Evolutionary conservation across 2,329 filamentous ascomycete genomes (phyloP).

Genomic region (Nothopassalora personata): DNA sequence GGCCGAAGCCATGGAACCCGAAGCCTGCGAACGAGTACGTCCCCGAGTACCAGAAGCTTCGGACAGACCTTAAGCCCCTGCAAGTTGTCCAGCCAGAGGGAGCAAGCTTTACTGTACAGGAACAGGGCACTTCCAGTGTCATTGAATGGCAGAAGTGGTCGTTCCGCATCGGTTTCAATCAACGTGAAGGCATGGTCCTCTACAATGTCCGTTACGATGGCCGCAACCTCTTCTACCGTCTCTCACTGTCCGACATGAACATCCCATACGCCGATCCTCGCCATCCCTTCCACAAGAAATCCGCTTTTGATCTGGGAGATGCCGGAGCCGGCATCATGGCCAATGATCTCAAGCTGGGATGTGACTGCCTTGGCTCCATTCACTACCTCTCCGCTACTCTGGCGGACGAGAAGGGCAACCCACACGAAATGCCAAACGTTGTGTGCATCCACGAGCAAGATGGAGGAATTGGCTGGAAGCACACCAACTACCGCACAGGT

Average conservation of each 20-base stretch:
- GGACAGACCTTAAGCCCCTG: slow-evolving; percentile 57
- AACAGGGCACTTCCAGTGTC: slow-evolving; percentile 48
- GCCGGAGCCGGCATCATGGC: slow-evolving; percentile 61
- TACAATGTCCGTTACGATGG: slow-evolving; percentile 53
- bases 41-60: slow-evolving; percentile 46
- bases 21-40: slow-evolving; percentile 61
- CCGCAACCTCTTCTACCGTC: slow-evolving; percentile 61
- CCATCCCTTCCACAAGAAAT: slow-evolving; percentile 63
- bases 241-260: slow-evolving; percentile 64
- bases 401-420: slow-evolving; percentile 52
- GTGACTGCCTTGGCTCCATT: slow-evolving; percentile 65
- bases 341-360: slow-evolving; percentile 64
- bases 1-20: slow-evolving; percentile 52
- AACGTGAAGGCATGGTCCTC: slow-evolving; percentile 61
- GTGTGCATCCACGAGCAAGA: slow-evolving; percentile 69
- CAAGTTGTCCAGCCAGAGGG: slow-evolving; percentile 68
- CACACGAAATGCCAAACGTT: slow-evolving; percentile 56
- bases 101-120: slow-evolving; percentile 56
- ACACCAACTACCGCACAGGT: slow-evolving; percentile 65
- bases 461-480: slow-evolving; percentile 64
- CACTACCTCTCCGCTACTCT: slow-evolving; percentile 60
- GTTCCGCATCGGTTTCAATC: slow-evolving; percentile 58
- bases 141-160: slow-evolving; percentile 61
- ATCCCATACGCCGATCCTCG: slow-evolving; percentile 60
- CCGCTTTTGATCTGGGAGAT: slow-evolving; percentile 66